Conservation (phyloP, 2,329 filamentous ascomycete genomes). For the Verticillium tricorpus region DNA sequence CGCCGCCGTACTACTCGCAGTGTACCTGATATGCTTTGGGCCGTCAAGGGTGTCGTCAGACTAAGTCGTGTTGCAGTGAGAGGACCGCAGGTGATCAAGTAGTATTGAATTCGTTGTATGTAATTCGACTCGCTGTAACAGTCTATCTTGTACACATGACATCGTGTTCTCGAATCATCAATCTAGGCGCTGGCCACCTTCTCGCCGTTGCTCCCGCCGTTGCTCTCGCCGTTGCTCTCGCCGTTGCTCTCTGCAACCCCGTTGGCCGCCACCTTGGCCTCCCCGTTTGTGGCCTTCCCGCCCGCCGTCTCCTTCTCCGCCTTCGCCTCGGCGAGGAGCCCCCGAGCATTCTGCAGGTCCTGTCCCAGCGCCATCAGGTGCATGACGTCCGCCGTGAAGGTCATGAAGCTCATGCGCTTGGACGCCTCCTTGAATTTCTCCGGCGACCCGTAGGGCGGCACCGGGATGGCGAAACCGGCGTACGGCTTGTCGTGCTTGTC, state of each 20-base stretch:
- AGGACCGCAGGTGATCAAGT: not conserved
- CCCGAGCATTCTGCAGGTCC: constrained; percentile 8
- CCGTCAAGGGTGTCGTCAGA: too few relatives aligned
- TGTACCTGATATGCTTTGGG: constrained; percentile 13
- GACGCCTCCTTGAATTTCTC: constrained; percentile 18
- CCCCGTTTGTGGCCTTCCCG: not conserved
- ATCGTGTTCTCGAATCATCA: not conserved
- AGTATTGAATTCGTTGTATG: not conserved
- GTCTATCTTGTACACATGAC: not conserved
- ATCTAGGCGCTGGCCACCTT: not conserved
- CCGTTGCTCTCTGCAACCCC: not conserved
- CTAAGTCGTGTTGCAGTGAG: not conserved
- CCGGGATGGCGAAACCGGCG: constrained; percentile 24
- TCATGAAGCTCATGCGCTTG: constrained; percentile 20
- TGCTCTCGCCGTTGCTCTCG: not conserved
- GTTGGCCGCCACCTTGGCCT: not conserved
- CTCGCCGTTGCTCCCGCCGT: not conserved
- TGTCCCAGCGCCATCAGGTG: constrained; percentile 16
- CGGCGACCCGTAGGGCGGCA: constrained; percentile 17
- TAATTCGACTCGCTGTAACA: not conserved
- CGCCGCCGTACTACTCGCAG: constrained; percentile 33
- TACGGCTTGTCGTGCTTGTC: constrained; percentile 42
- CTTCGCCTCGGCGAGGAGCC: not conserved
- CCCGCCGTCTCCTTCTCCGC: not conserved
- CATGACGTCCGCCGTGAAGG: constrained; percentile 17